Conservation (phyloP, 768 basidiomycete genomes). For the Pleurotus eryngii region DNA sequence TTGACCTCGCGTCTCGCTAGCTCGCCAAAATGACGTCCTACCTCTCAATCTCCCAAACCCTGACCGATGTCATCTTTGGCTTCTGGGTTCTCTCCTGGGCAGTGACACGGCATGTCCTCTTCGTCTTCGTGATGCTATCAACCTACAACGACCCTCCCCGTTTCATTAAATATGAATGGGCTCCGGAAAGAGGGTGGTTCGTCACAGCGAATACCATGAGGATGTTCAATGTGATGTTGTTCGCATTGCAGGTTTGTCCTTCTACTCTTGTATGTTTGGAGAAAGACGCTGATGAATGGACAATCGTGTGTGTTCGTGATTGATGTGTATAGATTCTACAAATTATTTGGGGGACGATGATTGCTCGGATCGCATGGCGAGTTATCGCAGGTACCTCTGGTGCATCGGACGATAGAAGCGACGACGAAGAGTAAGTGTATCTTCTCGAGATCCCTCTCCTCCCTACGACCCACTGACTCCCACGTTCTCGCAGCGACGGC, state of each 20-base stretch:
- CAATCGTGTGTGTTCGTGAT: neutral
- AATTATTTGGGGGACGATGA: slow-evolving; percentile 83
- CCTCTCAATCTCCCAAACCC: slow-evolving; percentile 53
- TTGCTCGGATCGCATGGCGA: slow-evolving; percentile 76
- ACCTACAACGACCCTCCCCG: slow-evolving; percentile 46
- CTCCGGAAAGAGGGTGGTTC: slow-evolving; percentile 54
- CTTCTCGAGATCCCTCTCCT: neutral
- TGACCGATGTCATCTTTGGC: slow-evolving; percentile 75
- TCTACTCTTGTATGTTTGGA: slow-evolving; percentile 10
- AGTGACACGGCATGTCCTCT: slow-evolving; percentile 82
- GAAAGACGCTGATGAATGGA: too few relatives aligned
- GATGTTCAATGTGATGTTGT: slow-evolving; percentile 53
- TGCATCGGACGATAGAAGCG: slow-evolving; percentile 79
- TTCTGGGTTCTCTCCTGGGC: slow-evolving; percentile 90
- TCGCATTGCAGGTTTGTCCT: slow-evolving; percentile 56
- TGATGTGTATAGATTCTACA: slow-evolving; percentile 54
- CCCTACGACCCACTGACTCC: neutral
- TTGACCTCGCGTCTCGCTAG: slow-evolving; percentile 32
- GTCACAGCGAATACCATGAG: slow-evolving; percentile 41
- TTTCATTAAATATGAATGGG: slow-evolving; percentile 55
- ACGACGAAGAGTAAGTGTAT: slow-evolving; percentile 1
- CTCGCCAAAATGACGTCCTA: slow-evolving; percentile 94
- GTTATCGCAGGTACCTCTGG: slow-evolving; percentile 69
- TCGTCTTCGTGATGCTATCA: slow-evolving; percentile 67
- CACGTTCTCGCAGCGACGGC: neutral